Evolutionary conservation across 2,329 filamentous ascomycete genomes (phyloP).

Genomic region (Fusarium clavum): DNA sequence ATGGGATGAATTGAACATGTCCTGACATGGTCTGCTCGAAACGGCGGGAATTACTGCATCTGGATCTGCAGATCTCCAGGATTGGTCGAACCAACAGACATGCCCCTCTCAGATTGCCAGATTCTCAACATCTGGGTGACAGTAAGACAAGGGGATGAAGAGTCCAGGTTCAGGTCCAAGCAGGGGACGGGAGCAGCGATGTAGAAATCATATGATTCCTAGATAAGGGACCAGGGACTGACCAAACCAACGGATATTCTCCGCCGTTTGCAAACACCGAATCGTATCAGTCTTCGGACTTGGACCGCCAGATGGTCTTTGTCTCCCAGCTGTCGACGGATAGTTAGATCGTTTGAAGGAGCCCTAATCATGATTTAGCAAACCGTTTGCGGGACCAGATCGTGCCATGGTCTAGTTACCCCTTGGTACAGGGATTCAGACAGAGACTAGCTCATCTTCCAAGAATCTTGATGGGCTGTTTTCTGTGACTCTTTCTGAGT

Average conservation of each 20-base stretch:
- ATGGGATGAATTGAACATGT: conserved; percentile 8
- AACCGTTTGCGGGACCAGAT: conserved; percentile 33
- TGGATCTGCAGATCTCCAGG: conserved; percentile 34
- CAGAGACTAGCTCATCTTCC: conserved; percentile 20
- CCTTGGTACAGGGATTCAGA: conserved; percentile 12
- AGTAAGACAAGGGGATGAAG: conserved; percentile 14
- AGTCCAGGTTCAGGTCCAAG: conserved; percentile 19
- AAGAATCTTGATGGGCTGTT: conserved; percentile 30
- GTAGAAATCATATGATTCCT: conserved; percentile 36
- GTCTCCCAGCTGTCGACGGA: background rate
- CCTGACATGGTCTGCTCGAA: conserved; percentile 15
- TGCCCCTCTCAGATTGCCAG: conserved; percentile 24
- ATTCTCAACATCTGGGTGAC: conserved; percentile 17
- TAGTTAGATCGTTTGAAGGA: background rate
- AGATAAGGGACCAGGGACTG: conserved; percentile 2
- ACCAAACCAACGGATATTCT: conserved; percentile 28
- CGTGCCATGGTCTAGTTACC: conserved; percentile 31
- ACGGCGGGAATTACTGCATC: conserved; percentile 28
- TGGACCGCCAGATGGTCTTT: conserved; percentile 13
- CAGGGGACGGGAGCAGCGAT: conserved; percentile 17
- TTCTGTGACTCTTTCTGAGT: conserved; percentile 7
- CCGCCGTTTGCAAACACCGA: conserved; percentile 10
- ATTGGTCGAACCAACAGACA: conserved; percentile 29
- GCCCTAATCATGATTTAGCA: conserved; percentile 17
- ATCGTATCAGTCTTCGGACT: conserved; percentile 25